Base-by-base conservation (phyloP, 208 protist species). In the Baffinella frigidus region DNA sequence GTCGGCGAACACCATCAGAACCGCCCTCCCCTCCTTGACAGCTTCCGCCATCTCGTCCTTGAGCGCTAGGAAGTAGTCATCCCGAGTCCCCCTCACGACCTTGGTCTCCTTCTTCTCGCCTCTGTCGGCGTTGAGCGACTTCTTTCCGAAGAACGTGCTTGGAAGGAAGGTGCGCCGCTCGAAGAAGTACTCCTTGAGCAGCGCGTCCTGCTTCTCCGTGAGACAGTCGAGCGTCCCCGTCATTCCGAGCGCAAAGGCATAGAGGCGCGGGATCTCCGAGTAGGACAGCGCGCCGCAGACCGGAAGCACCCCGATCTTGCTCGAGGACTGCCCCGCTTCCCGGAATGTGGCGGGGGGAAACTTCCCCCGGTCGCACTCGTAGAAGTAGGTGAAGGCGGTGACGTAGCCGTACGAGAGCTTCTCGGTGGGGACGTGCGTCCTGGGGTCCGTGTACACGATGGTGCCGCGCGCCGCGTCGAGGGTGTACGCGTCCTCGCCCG, bases 181-280 rank as follows among this genome's bases (percentile, higher is more conserved):
- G 77, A 87, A 87, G 43, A 11, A 11, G 35, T 45, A 87, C 41
- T 62, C 0, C 14, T 0, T 33, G 4, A 87, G 77, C 5, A 87
- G 77, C 3, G 45, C 50, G 77, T 87, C 35, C 39, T 87, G 77
- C 77, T 27, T 43, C n/a, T 68, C 30, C 11, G 56, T 44, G 33
- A 90, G 61, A 35, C 56, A 90, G 36, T 90, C 83, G 10, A 90
- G 50, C 33, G 83, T 90, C 4, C 83, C 83, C 11, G 83, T 90
- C 83, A 90, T 73, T 3, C 83, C 83, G 9, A 90, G 83, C 7
- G 27, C 38, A 51, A 73, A 71, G 61, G 77, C 39, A 35, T 87
- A 87, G 5, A 56, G 72, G 27, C 14, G 67, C 0, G 83, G 83
- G 61, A 90, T 90, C 27, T 72, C 30, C 1, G 83, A 43, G 83